A percentile compares a stretch with the other conserved stretches of the same genome.
These are phyloP conservation scores for Teratosphaeriaceae sp. DNA, from an alignment of 2,329 filamentous ascomycete species.

Conservation along the genomic window DNA sequence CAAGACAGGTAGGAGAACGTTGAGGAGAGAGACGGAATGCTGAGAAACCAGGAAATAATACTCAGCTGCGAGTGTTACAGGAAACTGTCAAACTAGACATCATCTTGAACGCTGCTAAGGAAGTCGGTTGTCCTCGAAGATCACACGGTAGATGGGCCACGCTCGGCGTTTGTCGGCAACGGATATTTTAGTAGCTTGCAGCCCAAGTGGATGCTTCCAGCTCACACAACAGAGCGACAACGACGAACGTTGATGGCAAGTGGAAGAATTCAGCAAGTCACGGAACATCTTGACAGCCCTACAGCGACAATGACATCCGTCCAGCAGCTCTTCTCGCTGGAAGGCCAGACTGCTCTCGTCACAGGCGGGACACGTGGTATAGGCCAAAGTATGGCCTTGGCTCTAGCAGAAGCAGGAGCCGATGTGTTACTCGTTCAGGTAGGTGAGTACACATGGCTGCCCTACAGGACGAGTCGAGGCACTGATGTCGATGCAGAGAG, in stretches of 20 bases:
- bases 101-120: no score
- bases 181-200: background rate
- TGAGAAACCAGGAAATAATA: background rate
- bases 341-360: slow-evolving; percentile 44
- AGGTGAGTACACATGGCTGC: background rate
- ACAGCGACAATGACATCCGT: slow-evolving; percentile 28
- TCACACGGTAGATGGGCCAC: background rate
- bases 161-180: slow-evolving; percentile 7
- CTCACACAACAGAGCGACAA: background rate
- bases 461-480: background rate
- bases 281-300: background rate
- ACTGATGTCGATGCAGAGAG: slow-evolving; percentile 36
- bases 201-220: background rate
- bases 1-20: background rate
- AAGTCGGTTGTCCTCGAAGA: background rate
- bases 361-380: slow-evolving; percentile 47
- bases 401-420: slow-evolving; percentile 45
- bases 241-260: slow-evolving; percentile 2
- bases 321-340: slow-evolving; percentile 42
- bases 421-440: slow-evolving; percentile 46
- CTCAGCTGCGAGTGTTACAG: no score
- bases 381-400: slow-evolving; percentile 45
- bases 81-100: no score
- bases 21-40: background rate
- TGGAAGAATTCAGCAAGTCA: slow-evolving; percentile 4